phyloP scores from a whole-genome alignment of 208 protist genomes.

The Blechomonas ayalai region DNA sequence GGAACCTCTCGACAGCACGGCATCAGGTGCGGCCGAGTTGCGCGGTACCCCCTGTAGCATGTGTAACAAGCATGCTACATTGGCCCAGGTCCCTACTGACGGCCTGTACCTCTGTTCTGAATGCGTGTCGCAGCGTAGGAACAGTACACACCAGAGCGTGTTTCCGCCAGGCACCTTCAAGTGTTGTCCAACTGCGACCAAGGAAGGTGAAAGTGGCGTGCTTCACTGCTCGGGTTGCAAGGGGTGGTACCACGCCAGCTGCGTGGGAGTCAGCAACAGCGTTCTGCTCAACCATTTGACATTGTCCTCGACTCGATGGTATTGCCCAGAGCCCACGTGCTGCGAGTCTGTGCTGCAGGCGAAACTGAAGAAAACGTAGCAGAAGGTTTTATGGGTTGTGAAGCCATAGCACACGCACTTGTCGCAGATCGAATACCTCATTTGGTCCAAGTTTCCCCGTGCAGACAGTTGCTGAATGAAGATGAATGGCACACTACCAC shows the following conservation, averaged over 20 bases:
- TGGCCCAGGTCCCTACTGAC: slow-evolving; percentile 27
- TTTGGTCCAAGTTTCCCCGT: too few species aligned
- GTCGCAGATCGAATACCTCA: too few species aligned
- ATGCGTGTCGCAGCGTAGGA: slow-evolving; percentile 26
- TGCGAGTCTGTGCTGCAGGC: slow-evolving; percentile 38
- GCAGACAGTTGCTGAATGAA: too few species aligned
- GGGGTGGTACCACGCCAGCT: slow-evolving; percentile 72
- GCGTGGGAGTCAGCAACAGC: slow-evolving; percentile 46
- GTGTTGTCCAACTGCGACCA: slow-evolving; percentile 73
- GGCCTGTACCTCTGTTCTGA: slow-evolving; percentile 55
- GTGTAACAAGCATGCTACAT: slow-evolving; percentile 29
- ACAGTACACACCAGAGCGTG: slow-evolving; percentile 2
- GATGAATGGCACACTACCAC: too few species aligned
- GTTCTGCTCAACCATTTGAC: slow-evolving; percentile 49
- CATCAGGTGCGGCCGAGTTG: neutral
- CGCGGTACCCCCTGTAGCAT: slow-evolving; percentile 26
- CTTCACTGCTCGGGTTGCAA: slow-evolving; percentile 57
- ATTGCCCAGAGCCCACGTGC: slow-evolving; percentile 72
- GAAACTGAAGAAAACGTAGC: slow-evolving; percentile 22
- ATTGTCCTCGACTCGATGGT: slow-evolving; percentile 78
- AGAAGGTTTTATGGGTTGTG: too few species aligned
- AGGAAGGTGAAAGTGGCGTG: slow-evolving; percentile 54
- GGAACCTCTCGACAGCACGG: neutral
- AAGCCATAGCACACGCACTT: too few species aligned
- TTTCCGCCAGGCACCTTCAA: slow-evolving; percentile 73